Conservation (phyloP, 2,329 filamentous ascomycete genomes). For the Penicillium sp. region DNA sequence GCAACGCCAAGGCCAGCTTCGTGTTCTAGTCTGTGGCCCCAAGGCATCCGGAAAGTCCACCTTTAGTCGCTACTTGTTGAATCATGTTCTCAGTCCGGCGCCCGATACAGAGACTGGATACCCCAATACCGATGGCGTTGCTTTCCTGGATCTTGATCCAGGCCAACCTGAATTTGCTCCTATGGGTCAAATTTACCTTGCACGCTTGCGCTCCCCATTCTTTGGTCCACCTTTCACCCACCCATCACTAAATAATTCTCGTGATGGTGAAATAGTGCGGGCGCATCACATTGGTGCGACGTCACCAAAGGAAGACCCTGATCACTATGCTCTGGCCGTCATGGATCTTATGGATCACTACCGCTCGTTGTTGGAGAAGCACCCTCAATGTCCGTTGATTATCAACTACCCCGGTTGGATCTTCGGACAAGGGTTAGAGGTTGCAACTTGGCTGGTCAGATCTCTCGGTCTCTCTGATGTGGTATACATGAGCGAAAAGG, state of each 20-base stretch:
- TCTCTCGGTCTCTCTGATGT: constrained; percentile 52
- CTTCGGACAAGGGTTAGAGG: constrained; percentile 52
- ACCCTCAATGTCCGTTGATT: constrained; percentile 51
- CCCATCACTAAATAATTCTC: constrained; percentile 38
- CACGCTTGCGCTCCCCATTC: constrained; percentile 51
- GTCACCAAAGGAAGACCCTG: constrained; percentile 56
- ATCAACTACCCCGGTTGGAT: constrained; percentile 60
- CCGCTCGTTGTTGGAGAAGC: constrained; percentile 39
- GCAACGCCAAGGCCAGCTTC: constrained; percentile 39
- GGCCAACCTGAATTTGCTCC: constrained; percentile 60
- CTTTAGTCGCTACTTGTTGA: constrained; percentile 56
- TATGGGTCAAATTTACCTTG: constrained; percentile 59
- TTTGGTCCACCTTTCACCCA: constrained; percentile 60
- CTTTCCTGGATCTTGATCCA: constrained; percentile 60
- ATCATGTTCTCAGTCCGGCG: constrained; percentile 51
- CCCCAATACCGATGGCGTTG: constrained; percentile 43
- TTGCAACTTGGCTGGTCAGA: constrained; percentile 49
- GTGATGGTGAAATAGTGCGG: constrained; percentile 44
- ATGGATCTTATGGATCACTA: constrained; percentile 54
- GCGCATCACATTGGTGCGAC: constrained; percentile 55
- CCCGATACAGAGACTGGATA: constrained; percentile 33
- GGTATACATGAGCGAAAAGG: constrained; percentile 54
- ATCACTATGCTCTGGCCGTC: constrained; percentile 55
- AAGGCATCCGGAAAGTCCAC: constrained; percentile 62
- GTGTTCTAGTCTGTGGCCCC: constrained; percentile 54